Conservation (phyloP, 257 asterid genomes). For the Rubia yunnanensis region DNA sequence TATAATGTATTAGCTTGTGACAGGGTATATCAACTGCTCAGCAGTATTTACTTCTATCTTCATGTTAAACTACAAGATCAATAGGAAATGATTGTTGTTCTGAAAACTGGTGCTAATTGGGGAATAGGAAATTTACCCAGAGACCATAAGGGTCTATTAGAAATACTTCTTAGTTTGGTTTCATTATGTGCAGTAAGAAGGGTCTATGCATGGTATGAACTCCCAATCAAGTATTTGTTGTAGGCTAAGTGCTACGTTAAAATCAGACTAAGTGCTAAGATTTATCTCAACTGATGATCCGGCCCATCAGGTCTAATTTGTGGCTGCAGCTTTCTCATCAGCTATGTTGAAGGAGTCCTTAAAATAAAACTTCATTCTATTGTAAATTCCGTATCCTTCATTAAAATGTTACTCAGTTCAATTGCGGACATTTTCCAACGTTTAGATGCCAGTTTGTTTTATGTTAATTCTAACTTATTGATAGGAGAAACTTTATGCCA, state of each 20-base stretch:
- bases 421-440: background rate
- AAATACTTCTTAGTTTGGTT: background rate
- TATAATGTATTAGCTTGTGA: background rate
- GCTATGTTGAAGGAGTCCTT: background rate
- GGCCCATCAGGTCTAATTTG: background rate
- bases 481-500: background rate
- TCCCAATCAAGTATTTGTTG: background rate
- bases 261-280: background rate
- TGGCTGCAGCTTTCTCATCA: background rate
- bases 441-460: background rate
- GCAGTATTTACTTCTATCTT: background rate
- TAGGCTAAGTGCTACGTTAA: background rate
- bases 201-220: background rate
- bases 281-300: background rate
- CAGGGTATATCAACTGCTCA: background rate
- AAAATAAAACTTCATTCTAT: background rate
- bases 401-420: background rate
- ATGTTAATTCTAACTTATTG: background rate
- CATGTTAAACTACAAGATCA: background rate
- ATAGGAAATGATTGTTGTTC: background rate
- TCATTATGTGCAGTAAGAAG: background rate
- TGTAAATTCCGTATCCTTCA: background rate
- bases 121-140: background rate
- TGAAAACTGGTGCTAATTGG: background rate
- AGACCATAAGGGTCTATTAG: background rate